These are phyloP conservation scores for Boletus barrowsii DNA, from an alignment of 768 basidiomycete species.

Conservation along the genomic window DNA sequence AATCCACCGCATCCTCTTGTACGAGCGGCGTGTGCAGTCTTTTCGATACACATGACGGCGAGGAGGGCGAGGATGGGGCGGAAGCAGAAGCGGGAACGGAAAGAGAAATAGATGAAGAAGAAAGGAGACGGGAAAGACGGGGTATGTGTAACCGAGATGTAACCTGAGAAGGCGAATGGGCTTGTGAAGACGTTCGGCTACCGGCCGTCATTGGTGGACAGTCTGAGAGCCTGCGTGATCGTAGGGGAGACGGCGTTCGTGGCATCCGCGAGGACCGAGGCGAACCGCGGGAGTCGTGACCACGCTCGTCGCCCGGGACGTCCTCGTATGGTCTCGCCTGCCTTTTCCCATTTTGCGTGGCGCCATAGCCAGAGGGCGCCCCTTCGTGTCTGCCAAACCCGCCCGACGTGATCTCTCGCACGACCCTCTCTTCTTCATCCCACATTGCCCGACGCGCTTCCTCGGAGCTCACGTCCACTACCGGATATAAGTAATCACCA, in stretches of 20 bases:
- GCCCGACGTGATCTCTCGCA: conserved; percentile 21
- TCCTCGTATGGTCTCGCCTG: conserved; percentile 5
- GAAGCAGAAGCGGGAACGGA: not conserved
- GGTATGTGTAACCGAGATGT: conserved; percentile 10
- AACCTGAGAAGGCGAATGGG: not conserved
- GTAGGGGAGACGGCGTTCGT: conserved; percentile 9
- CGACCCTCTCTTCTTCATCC: conserved; percentile 30
- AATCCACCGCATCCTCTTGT: conserved; percentile 77
- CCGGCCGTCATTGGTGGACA: conserved; percentile 6
- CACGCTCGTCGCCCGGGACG: not conserved
- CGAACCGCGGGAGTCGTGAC: not conserved
- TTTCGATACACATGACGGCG: conserved; percentile 4
- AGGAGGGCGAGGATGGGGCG: not conserved
- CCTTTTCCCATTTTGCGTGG: conserved; percentile 20
- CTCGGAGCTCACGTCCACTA: conserved; percentile 77
- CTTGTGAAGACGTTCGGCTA: conserved; percentile 9
- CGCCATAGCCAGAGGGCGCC: conserved; percentile 21
- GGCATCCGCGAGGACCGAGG: not conserved
- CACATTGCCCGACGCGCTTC: conserved; percentile 30
- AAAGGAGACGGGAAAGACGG: conserved; percentile 10
- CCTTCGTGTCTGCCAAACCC: conserved; percentile 5
- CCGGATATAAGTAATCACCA: conserved; percentile 89
- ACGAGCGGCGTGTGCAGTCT: conserved; percentile 19
- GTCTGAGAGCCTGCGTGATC: conserved; percentile 3
- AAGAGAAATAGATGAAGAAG: not conserved